These are phyloP conservation scores for Sporothrix schenckii DNA, from an alignment of 2,329 filamentous ascomycete genomes.

Conservation along the genomic window DNA sequence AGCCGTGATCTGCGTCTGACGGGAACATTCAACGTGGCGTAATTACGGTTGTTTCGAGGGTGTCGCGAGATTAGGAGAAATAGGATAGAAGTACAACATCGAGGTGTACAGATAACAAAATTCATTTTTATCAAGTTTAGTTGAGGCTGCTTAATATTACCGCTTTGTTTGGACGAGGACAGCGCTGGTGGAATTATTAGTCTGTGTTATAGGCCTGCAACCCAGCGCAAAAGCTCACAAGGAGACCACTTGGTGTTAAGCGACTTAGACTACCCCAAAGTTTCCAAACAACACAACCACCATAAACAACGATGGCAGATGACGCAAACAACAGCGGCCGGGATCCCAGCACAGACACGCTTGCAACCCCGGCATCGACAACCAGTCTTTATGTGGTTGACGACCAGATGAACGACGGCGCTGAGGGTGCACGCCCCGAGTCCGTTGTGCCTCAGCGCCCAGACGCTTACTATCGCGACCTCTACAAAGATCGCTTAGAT, in stretches of 20 bases:
- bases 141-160: too few species aligned
- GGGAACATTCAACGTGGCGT: constrained; percentile 40
- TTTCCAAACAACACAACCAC: neutral
- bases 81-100: neutral
- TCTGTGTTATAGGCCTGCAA: too few species aligned
- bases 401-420: neutral
- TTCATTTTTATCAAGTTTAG: neutral
- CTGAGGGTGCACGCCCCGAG: neutral
- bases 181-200: too few species aligned
- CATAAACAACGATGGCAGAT: constrained; percentile 3
- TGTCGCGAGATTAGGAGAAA: neutral
- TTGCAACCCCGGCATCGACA: neutral
- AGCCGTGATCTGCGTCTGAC: constrained; percentile 51
- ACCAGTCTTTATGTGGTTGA: neutral
- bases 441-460: neutral
- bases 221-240: too few species aligned
- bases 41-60: neutral
- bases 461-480: constrained; percentile 41
- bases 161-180: neutral
- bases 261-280: too few species aligned
- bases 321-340: neutral
- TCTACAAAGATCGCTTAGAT: constrained; percentile 49
- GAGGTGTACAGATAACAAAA: neutral
- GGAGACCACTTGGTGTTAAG: too few species aligned
- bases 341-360: neutral